Percentiles rank a stretch among this genome's conserved stretches.
Conservation (phyloP, 257 asterid species). For the Dorcoceras hygrometricum region DNA sequence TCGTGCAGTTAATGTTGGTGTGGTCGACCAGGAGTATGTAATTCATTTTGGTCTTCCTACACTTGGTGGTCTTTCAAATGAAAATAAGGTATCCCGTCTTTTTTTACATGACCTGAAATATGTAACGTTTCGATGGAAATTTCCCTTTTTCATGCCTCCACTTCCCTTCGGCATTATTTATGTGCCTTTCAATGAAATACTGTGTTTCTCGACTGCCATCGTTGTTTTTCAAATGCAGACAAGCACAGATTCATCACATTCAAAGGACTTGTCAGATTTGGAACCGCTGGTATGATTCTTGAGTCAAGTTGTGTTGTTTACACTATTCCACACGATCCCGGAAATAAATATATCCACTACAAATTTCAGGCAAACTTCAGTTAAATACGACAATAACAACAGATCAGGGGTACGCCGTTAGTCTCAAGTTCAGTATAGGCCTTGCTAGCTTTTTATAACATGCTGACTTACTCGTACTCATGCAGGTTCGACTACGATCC, state of each 20-base stretch:
- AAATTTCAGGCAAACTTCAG: slow-evolving; percentile 39
- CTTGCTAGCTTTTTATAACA: neutral
- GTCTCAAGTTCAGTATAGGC: neutral
- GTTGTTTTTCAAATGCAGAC: slow-evolving; percentile 30
- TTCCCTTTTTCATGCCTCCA: neutral
- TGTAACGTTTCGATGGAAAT: too few relatives aligned
- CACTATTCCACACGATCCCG: neutral
- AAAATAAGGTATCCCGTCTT: slow-evolving; percentile 50
- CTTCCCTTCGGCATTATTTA: neutral
- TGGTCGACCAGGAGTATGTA: slow-evolving; percentile 69
- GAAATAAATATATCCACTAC: neutral
- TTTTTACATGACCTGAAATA: too few relatives aligned
- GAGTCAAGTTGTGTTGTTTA: slow-evolving; percentile 3
- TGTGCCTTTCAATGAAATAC: neutral
- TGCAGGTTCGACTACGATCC: slow-evolving; percentile 64
- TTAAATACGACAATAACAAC: slow-evolving; percentile 27
- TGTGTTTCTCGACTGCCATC: neutral
- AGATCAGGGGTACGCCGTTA: slow-evolving; percentile 62
- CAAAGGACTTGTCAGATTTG: slow-evolving; percentile 30
- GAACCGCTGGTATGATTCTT: slow-evolving; percentile 35
- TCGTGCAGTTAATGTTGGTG: slow-evolving; percentile 72
- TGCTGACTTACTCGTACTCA: neutral
- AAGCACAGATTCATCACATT: slow-evolving; percentile 25
- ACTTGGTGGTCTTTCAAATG: slow-evolving; percentile 53
- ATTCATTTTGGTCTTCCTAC: slow-evolving; percentile 74